These are phyloP conservation scores for Nakazawaea sp. DNA, from an alignment of 805 yeast genomes.

Conservation along the genomic window DNA sequence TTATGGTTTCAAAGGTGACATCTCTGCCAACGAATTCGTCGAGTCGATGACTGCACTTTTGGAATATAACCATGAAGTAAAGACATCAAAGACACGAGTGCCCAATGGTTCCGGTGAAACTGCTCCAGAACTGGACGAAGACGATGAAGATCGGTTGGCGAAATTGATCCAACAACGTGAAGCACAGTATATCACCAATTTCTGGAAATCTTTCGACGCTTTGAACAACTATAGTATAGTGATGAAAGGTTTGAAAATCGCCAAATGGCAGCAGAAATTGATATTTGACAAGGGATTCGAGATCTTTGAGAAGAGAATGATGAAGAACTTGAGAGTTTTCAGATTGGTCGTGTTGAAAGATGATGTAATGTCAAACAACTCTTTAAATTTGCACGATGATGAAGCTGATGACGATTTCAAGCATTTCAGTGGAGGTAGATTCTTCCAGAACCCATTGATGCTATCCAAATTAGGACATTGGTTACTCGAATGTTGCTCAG, in stretches of 20 bases:
- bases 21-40: slow-evolving; percentile 90
- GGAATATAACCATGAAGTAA: slow-evolving; percentile 50
- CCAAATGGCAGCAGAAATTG: slow-evolving; percentile 76
- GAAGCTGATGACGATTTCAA: slow-evolving; percentile 10
- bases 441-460: slow-evolving; percentile 83
- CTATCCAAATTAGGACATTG: slow-evolving; percentile 81
- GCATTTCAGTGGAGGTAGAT: slow-evolving; percentile 33
- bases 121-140: slow-evolving; percentile 17
- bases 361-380: slow-evolving; percentile 27
- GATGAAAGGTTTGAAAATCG: slow-evolving; percentile 68
- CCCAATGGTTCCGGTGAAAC: slow-evolving; percentile 16
- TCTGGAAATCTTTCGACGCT: slow-evolving; percentile 57
- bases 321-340: slow-evolving; percentile 74
- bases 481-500: slow-evolving; percentile 86
- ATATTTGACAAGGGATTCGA: slow-evolving; percentile 86
- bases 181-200: slow-evolving; percentile 28
- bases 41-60: slow-evolving; percentile 82
- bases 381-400: slow-evolving; percentile 10
- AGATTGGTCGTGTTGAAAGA: slow-evolving; percentile 85
- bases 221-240: slow-evolving; percentile 44
- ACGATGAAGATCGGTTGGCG: slow-evolving; percentile 11
- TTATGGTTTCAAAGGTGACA: slow-evolving; percentile 80
- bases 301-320: slow-evolving; percentile 73
- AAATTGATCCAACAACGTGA: slow-evolving; percentile 21
- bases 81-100: slow-evolving; percentile 16